Base-by-base conservation (phyloP, 352 stramenopile genomes). In the Phytophthora capsici region DNA sequence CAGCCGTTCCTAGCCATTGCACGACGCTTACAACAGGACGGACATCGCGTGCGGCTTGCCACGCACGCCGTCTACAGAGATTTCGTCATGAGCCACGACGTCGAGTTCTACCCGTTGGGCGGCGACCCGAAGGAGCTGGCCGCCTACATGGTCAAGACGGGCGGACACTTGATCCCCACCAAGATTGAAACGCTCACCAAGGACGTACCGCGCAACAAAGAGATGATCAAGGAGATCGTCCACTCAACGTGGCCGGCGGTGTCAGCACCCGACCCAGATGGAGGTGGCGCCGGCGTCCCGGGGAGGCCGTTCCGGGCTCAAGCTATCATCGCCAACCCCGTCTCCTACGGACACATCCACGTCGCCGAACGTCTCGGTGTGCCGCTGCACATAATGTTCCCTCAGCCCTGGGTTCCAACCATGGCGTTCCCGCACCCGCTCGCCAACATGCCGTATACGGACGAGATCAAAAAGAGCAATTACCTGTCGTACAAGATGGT, bases 251-350 rank as follows among this genome's bases (percentile, higher is more conserved):
- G 93, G 91, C 86, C 88, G 7, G 90, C 90, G 4, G 88, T 90
- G 7, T 80, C 84, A 0, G 70, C 69, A 2, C 47, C 76, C 2
- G 87, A 97, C 61, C 89, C 90, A 1, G 72, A 95, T 9, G 81
- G 59, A 40, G 51, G 52, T 13, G 59, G 51, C 22, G 13, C 59
- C 1, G 59, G 51, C 19, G 32, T 63, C 4, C 71, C 46, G n/a
- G 73, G 71, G 2, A 38, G 58, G 16, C 71, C 83, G 1, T 98
- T 97, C 57, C 77, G 80, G 22, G 90, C 91, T 0, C 72, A 98
- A 55, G 90, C 89, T 8, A 96, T 98, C 57, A 98, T 98, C 69
- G 86, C 89, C 17, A 98, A 98, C 63, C 92, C 93, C 3, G 86
- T 96, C 6, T 87, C 78, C 49, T 96, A 96, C 49, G 91, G 88